Evolutionary conservation across 306 rosid species (phyloP), one percentile per base, ranked within the genome.

Genomic region (Ormosia semicastrata): DNA sequence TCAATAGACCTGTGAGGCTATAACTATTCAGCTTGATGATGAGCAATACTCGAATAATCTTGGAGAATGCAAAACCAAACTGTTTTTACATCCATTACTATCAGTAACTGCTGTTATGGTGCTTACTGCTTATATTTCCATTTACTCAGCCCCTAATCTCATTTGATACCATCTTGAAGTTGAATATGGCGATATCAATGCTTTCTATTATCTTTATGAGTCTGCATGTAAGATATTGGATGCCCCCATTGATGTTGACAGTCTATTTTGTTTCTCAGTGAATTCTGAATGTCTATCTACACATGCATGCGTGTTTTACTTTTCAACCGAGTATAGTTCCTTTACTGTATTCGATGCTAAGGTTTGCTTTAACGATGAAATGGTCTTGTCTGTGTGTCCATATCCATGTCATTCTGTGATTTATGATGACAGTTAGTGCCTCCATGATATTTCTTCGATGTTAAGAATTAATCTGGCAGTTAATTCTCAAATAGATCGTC

Each of bases 321-420:
- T 50, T 14, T 14, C 8, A 14, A 52, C 24, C 8, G n/a, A 41
- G 18, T 50, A 17, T 50, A 50, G 56, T 14, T n/a, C 56, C 57
- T 52, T 52, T 14, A 52, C 18, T 50, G 18, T 50, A 50, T 50
- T 13, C 2, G 8, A 52, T 52, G 18, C 18, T 50, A 5, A 11
- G 1, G 24, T 52, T 52, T 52, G 14, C 24, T 52, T 74, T 32
- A 44, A 56, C 43, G 66, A 29, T 58, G 33, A 69, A 40, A 57
- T 70, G 52, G 60, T 43, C 64, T 71, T 58, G 60, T 14, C 32
- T 37, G 36, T 18, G 50, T 71, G 44, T 44, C 70, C 17, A 68
- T 50, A 50, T 76, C 37, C 73, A 47, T 76, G 57, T 82, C 71
- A 68, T 68, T 68, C 24, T 24, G 65, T 47, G 47, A 17, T 82